These are phyloP conservation scores for Fraxinus xanthoxyloides DNA, from an alignment of 305 asterid genomes.

Conservation along the genomic window DNA sequence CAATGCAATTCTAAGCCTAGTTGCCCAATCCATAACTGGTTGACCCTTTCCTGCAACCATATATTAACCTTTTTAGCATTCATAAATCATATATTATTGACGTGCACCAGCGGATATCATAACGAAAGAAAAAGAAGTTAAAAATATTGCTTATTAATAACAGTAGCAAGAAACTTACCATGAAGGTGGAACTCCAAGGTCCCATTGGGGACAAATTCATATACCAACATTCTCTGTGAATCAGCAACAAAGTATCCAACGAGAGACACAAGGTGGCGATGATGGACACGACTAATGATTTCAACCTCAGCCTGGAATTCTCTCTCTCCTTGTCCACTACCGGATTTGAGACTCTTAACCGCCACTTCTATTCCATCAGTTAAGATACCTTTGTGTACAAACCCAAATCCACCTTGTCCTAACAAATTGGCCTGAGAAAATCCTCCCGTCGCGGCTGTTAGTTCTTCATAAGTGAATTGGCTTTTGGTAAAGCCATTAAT, in stretches of 20 bases:
- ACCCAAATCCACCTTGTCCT: slow-evolving; percentile 21
- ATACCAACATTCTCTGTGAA: slow-evolving; percentile 38
- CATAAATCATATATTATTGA: neutral
- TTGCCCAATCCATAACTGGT: slow-evolving; percentile 37
- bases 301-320: slow-evolving; percentile 51
- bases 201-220: slow-evolving; percentile 41
- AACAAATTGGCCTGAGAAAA: neutral
- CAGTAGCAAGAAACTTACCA: slow-evolving; percentile 18
- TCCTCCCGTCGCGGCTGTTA: neutral
- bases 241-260: slow-evolving; percentile 43
- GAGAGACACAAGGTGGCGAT: slow-evolving; percentile 47
- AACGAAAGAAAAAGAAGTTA: neutral
- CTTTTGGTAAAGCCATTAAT: neutral
- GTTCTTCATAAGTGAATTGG: slow-evolving; percentile 15
- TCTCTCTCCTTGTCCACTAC: slow-evolving; percentile 50
- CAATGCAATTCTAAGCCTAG: slow-evolving; percentile 41
- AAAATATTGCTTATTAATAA: neutral
- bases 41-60: slow-evolving; percentile 34
- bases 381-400: slow-evolving; percentile 31
- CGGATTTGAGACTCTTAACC: slow-evolving; percentile 40
- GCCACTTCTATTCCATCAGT: slow-evolving; percentile 36
- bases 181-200: slow-evolving; percentile 48
- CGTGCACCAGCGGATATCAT: neutral
- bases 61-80: neutral
- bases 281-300: slow-evolving; percentile 51